Conservation (phyloP, 2,329 filamentous ascomycete species). For the Neofusicoccum ribis region DNA sequence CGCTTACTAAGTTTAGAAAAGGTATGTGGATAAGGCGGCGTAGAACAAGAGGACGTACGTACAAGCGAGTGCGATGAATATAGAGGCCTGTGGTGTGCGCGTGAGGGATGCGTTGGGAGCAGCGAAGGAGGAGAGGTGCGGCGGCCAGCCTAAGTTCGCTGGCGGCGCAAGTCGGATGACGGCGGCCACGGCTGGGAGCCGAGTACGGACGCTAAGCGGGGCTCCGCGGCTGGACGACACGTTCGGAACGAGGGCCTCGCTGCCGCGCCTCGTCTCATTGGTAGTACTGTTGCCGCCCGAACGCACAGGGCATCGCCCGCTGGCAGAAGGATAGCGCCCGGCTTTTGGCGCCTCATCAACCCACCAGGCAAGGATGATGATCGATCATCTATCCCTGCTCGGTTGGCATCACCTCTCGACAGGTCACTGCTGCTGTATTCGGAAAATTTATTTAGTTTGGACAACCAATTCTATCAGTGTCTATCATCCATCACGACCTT, state of each 20-base stretch:
- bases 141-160: not conserved
- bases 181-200: too few species aligned
- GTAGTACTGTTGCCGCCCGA: not conserved
- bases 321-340: not conserved
- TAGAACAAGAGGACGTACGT: not conserved
- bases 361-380: not conserved
- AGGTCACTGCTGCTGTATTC: too few species aligned
- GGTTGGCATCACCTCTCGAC: not conserved
- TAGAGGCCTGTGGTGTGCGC: not conserved
- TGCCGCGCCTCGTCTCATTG: not conserved
- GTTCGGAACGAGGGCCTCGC: not conserved
- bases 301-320: not conserved
- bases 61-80: not conserved
- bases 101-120: not conserved
- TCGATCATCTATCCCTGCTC: constrained; percentile 4
- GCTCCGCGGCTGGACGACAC: not conserved
- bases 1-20: not conserved
- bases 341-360: too few species aligned
- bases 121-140: not conserved
- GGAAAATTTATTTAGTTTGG: not conserved
- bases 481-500: not conserved
- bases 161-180: not conserved
- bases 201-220: not conserved
- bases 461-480: not conserved
- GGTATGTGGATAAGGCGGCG: not conserved